phyloP scores from a whole-genome alignment of 2,329 filamentous ascomycete species.

The Saccharata proteae region DNA sequence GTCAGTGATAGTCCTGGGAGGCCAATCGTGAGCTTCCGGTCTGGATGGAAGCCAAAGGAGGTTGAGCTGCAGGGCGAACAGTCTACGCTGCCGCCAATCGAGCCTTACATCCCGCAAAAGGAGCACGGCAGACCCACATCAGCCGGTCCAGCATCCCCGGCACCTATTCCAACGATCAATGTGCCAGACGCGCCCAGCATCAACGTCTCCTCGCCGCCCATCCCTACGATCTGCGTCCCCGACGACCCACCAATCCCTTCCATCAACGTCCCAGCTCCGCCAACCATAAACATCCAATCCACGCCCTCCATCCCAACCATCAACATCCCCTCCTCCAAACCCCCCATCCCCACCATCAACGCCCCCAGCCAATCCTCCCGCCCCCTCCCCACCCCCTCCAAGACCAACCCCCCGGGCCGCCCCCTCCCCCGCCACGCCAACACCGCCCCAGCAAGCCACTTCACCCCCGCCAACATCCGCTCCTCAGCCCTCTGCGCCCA shows the following conservation, averaged over 20 bases:
- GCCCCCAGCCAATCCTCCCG: conserved; percentile 3
- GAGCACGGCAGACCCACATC: conserved; percentile 13
- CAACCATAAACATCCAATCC: conserved; percentile 15
- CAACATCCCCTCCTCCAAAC: conserved; percentile 10
- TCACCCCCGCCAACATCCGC: conserved; percentile 33
- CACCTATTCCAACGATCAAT: conserved; percentile 22
- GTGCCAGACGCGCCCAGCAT: conserved; percentile 2
- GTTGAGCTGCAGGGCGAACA: conserved; percentile 53
- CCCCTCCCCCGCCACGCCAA: conserved; percentile 21
- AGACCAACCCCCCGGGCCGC: conserved; percentile 1
- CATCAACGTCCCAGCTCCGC: conserved; percentile 11
- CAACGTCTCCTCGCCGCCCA: conserved; percentile 6
- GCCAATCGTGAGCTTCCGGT: conserved; percentile 95
- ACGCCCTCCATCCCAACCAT: conserved; percentile 13
- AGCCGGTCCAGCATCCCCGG: conserved; percentile 10
- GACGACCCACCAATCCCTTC: conserved; percentile 23
- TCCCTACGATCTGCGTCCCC: conserved; percentile 36
- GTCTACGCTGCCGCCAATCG: conserved; percentile 15
- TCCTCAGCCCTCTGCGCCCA: conserved; percentile 69
- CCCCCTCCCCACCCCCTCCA: conserved; percentile 6
- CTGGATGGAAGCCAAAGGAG: conserved; percentile 64
- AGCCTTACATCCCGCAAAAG: too few species aligned
- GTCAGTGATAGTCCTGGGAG: conserved; percentile 84
- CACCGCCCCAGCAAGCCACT: conserved; percentile 26
- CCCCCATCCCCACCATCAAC: conserved; percentile 11